Conservation (phyloP, 192 early-diverging fungal species). For the Globomyces pollinis-pini region DNA sequence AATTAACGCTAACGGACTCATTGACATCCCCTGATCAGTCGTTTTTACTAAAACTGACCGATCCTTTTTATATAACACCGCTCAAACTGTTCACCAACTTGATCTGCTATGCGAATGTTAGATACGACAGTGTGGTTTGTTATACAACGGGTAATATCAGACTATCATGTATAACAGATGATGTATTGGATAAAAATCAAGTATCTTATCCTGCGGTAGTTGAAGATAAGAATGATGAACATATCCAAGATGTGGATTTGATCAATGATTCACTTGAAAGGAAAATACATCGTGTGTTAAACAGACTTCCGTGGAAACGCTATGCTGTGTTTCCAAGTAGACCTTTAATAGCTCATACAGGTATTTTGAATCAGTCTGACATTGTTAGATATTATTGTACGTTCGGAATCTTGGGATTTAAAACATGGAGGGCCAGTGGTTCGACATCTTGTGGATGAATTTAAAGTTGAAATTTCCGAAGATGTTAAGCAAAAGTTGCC, state of each 20-base stretch:
- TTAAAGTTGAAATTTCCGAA: not conserved
- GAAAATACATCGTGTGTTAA: not conserved
- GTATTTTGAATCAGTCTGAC: no score
- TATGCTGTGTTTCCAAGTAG: conserved; percentile 3
- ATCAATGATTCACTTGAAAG: not conserved
- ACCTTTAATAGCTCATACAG: not conserved
- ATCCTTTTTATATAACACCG: not conserved
- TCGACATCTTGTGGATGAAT: not conserved
- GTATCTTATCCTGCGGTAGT: not conserved
- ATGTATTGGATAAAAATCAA: not conserved
- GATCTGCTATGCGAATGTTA: not conserved
- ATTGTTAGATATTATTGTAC: conserved; percentile 11
- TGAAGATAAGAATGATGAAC: not conserved
- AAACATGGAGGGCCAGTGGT: conserved; percentile 2
- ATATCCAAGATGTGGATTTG: not conserved
- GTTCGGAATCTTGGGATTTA: not conserved
- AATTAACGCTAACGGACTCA: not conserved
- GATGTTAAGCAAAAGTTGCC: no score
- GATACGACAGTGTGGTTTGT: not conserved
- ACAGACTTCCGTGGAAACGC: conserved; percentile 1
- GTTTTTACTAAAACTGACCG: not conserved
- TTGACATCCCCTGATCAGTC: not conserved
- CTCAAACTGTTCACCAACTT: not conserved
- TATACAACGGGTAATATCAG: conserved; percentile 2
- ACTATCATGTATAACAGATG: not conserved